phyloP scores from a whole-genome alignment of 1,139 yeast genomes.

The Pichiaceae sp. region DNA sequence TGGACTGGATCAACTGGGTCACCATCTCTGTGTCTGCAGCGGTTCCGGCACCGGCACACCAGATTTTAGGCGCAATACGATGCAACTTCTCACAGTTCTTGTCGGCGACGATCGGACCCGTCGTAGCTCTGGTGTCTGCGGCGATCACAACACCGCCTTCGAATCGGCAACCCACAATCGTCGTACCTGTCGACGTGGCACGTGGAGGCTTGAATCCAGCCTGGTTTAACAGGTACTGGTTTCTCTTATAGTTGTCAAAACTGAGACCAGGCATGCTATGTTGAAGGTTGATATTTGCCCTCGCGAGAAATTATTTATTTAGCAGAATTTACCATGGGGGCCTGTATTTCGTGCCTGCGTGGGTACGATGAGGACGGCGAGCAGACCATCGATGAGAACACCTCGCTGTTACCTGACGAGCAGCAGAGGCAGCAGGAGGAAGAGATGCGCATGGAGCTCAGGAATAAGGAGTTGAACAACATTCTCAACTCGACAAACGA shows the following conservation, averaged over 20 bases:
- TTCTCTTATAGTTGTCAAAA: slow-evolving; percentile 90
- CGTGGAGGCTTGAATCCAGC: slow-evolving; percentile 67
- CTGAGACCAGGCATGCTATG: slow-evolving; percentile 83
- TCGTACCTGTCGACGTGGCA: slow-evolving; percentile 96
- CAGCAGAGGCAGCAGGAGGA: slow-evolving; percentile 11
- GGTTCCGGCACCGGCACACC: slow-evolving; percentile 99
- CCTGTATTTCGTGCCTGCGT: slow-evolving; percentile 21
- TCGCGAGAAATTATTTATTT: background rate
- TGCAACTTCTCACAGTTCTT: slow-evolving; percentile 96
- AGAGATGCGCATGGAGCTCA: slow-evolving; percentile 15
- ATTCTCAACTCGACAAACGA: slow-evolving; percentile 24
- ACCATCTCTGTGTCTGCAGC: slow-evolving; percentile 99
- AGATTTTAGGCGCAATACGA: slow-evolving; percentile 82
- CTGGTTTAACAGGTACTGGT: slow-evolving; percentile 56
- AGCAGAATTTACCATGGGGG: slow-evolving; percentile 16
- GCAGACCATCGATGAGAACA: slow-evolving; percentile 16
- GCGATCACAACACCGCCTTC: slow-evolving; percentile 94
- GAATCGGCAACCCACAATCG: slow-evolving; percentile 93
- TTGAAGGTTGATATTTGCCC: background rate
- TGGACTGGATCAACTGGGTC: slow-evolving; percentile 84
- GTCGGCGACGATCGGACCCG: slow-evolving; percentile 94
- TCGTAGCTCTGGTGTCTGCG: slow-evolving; percentile 97
- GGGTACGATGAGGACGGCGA: slow-evolving; percentile 10
- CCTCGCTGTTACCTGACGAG: slow-evolving; percentile 18
- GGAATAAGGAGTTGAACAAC: slow-evolving; percentile 22